Evolutionary conservation across 305 asterid species (phyloP).

Genomic region (Rubia occidens): DNA sequence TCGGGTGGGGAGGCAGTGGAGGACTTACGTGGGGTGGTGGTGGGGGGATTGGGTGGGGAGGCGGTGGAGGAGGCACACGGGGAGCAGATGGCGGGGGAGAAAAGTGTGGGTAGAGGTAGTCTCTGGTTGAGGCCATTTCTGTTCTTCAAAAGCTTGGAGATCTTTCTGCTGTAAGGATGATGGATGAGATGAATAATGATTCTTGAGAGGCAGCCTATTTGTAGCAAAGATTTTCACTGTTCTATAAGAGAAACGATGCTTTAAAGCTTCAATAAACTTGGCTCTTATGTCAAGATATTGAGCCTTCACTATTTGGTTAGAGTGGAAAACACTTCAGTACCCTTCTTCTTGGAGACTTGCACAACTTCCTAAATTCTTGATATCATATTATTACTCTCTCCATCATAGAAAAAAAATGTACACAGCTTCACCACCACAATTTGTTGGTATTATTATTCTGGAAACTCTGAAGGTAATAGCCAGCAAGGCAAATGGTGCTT

Average conservation of each 20-base stretch:
- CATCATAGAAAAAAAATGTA: too few species aligned
- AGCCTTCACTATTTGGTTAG: conserved; percentile 23
- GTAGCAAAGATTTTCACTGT: conserved; percentile 11
- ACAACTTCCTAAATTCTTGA: not conserved
- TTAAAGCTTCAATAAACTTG: conserved; percentile 44
- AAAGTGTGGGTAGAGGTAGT: conserved; percentile 15
- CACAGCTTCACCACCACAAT: too few species aligned
- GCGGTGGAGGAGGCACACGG: not conserved
- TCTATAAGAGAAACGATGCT: conserved; percentile 28
- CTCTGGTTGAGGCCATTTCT: conserved; percentile 9
- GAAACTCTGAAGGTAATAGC: not conserved
- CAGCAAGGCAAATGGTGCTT: not conserved
- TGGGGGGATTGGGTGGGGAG: conserved; percentile 9
- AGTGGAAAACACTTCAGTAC: conserved; percentile 36
- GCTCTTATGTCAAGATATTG: conserved; percentile 43
- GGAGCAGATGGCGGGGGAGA: conserved; percentile 10
- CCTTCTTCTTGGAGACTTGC: conserved; percentile 9
- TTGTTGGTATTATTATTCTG: too few species aligned
- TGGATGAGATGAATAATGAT: conserved; percentile 17
- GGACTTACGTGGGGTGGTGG: not conserved
- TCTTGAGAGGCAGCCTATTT: conserved; percentile 19
- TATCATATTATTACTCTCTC: not conserved
- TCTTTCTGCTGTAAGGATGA: not conserved
- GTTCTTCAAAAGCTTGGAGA: not conserved
- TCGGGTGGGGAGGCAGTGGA: not conserved